These are phyloP conservation scores for Rhodamnia argentea DNA, from an alignment of 345 rosid species.

Conservation along the genomic window DNA sequence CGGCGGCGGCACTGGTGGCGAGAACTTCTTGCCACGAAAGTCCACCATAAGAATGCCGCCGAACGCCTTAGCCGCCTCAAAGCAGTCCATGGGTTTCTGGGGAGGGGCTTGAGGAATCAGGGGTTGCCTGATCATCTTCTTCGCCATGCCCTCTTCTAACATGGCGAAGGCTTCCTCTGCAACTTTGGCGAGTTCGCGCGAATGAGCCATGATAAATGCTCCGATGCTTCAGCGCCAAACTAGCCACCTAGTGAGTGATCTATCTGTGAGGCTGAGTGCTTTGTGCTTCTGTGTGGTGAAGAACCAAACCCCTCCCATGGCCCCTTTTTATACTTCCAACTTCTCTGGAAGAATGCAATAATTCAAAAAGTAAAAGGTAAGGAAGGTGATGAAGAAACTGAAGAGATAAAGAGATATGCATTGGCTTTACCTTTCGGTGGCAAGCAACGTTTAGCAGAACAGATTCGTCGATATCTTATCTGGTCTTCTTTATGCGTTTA, in stretches of 20 bases:
- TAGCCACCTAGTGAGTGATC: neutral
- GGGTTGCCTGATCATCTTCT: neutral
- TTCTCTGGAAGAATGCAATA: neutral
- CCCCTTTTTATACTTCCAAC: neutral
- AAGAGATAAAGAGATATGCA: neutral
- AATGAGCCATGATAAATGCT: neutral
- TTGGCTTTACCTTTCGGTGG: neutral
- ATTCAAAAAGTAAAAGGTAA: neutral
- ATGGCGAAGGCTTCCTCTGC: neutral
- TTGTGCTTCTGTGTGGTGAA: neutral
- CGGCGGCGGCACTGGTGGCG: neutral
- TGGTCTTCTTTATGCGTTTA: neutral
- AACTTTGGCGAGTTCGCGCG: neutral
- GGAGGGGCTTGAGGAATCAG: neutral
- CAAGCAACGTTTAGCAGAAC: neutral
- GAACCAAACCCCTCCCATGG: neutral
- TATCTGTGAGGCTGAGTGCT: neutral
- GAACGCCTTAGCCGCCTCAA: neutral
- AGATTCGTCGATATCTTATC: neutral
- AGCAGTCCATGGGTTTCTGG: neutral
- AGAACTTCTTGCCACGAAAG: neutral
- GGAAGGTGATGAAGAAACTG: neutral
- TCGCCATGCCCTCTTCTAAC: neutral
- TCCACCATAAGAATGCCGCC: neutral
- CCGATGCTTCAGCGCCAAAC: neutral